A percentile compares a stretch with the other conserved stretches of the same genome.
Conservation (phyloP, 768 basidiomycete species). For the Panaeolus cyanescens region DNA sequence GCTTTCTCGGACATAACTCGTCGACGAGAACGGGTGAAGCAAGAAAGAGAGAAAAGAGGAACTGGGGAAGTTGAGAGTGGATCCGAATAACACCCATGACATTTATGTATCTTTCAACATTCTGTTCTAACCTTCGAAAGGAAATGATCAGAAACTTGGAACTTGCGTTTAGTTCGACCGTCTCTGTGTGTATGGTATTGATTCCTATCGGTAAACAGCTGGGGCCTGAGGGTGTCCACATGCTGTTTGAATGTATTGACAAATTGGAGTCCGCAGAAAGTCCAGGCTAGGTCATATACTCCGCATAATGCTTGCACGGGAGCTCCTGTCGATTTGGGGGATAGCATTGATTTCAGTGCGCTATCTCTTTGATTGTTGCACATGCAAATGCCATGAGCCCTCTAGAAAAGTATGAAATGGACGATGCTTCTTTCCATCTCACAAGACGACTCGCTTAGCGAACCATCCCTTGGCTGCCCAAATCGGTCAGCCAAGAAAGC, state of each 20-base stretch:
- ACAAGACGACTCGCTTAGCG: neutral
- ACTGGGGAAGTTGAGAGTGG: neutral
- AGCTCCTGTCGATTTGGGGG: neutral
- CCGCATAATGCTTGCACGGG: neutral
- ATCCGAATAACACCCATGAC: neutral
- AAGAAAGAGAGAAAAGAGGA: neutral
- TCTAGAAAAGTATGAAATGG: neutral
- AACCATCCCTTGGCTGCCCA: neutral
- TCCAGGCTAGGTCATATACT: neutral
- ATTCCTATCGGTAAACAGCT: neutral
- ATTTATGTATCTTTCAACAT: neutral
- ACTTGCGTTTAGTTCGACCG: no score
- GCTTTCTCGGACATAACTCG: neutral
- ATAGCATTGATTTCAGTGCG: neutral
- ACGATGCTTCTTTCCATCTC: neutral
- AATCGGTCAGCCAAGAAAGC: neutral
- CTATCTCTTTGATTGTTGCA: neutral
- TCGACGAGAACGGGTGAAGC: neutral
- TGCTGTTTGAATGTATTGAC: neutral
- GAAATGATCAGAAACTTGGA: neutral
- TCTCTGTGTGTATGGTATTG: neutral
- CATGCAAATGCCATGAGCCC: neutral
- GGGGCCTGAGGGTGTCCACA: neutral
- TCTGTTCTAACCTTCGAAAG: neutral
- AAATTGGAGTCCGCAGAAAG: neutral